Conservation (phyloP, 257 asterid genomes). For the Cinchona pubescens region DNA sequence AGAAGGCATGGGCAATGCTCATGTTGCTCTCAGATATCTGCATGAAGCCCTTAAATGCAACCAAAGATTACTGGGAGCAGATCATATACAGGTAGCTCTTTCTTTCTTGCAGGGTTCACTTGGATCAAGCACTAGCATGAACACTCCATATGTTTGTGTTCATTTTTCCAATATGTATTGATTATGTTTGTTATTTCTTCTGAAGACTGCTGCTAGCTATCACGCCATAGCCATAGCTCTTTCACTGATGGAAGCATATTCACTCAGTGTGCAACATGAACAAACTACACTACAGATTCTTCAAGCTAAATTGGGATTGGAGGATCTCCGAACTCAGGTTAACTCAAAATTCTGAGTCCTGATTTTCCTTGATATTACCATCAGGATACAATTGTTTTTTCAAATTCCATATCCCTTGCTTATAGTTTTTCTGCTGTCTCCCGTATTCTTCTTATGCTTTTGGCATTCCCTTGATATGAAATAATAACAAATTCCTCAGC, state of each 20-base stretch:
- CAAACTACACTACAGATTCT: slow-evolving; percentile 97
- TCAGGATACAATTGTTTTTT: slow-evolving; percentile 1
- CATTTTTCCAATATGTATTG: background rate
- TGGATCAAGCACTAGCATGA: background rate
- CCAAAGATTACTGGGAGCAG: slow-evolving; percentile 82
- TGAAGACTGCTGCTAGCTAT: slow-evolving; percentile 98
- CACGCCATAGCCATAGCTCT: slow-evolving; percentile 99
- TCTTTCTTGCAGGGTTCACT: slow-evolving; percentile 4
- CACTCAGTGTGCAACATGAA: slow-evolving; percentile 97
- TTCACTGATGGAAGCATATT: slow-evolving; percentile 97
- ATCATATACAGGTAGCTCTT: slow-evolving; percentile 84
- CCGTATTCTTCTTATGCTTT: background rate
- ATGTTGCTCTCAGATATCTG: slow-evolving; percentile 95
- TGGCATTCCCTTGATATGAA: background rate
- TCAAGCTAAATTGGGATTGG: slow-evolving; percentile 89
- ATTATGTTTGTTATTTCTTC: slow-evolving; percentile 13
- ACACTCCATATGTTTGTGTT: background rate
- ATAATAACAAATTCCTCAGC: background rate
- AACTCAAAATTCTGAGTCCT: slow-evolving; percentile 16
- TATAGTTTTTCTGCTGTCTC: background rate
- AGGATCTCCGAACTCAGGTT: slow-evolving; percentile 99
- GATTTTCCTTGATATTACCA: slow-evolving; percentile 5
- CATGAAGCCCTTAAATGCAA: slow-evolving; percentile 99
- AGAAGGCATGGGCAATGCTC: slow-evolving; percentile 99
- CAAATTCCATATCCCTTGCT: background rate